Conservation (phyloP, 345 rosid species). For the Mallotus nudiflorus region DNA sequence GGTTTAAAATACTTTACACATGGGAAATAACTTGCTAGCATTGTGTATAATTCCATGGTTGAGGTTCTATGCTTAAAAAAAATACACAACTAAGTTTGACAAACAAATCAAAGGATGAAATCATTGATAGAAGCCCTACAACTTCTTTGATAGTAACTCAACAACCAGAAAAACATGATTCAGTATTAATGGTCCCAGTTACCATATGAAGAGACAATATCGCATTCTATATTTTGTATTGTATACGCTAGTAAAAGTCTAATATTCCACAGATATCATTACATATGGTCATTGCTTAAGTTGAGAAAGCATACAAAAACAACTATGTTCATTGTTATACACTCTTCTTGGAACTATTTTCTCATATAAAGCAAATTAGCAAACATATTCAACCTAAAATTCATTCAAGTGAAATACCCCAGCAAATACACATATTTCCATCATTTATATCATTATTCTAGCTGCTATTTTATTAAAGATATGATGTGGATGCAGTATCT, state of each 20-base stretch:
- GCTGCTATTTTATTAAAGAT: too few species aligned
- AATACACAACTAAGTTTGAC: not conserved
- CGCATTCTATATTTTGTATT: too few species aligned
- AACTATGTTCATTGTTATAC: not conserved
- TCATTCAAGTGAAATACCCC: slow-evolving; percentile 3
- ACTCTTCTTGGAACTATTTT: not conserved
- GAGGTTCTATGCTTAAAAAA: not conserved
- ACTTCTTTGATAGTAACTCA: not conserved
- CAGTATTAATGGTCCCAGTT: not conserved
- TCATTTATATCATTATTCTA: too few species aligned
- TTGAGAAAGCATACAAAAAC: not conserved
- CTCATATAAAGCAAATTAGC: not conserved
- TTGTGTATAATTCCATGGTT: not conserved
- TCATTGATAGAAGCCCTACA: too few species aligned
- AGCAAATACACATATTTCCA: too few species aligned
- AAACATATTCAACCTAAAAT: not conserved
- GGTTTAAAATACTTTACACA: not conserved
- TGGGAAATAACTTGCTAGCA: not conserved
- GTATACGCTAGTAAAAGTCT: too few species aligned
- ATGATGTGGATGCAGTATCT: too few species aligned
- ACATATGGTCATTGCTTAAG: not conserved
- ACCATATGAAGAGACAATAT: too few species aligned
- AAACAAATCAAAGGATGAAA: not conserved
- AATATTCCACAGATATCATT: too few species aligned
- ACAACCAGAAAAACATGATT: not conserved